Evolutionary conservation across 2,329 filamentous ascomycete species (phyloP), one percentile per base, ranked within the genome.

Genomic region (Drechslerella dactyloides): DNA sequence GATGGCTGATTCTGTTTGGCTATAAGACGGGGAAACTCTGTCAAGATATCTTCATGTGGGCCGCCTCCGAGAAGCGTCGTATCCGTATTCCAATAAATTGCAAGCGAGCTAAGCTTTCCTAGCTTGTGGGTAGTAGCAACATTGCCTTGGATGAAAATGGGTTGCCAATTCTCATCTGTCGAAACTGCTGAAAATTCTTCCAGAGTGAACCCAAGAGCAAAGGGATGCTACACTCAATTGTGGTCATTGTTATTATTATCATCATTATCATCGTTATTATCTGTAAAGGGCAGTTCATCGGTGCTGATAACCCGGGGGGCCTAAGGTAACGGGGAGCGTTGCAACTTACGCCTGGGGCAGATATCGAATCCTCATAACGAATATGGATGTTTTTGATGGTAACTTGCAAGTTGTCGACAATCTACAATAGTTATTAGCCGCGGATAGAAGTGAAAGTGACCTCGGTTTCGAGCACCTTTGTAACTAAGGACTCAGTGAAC

Each of bases 21-120:
- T 73, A 97, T 94, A 82, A 96, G 89, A 27, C 86, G 83, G 76
- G 87, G 89, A 78, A 97, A 90, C 74, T 86, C 89, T 24, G 85
- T 81, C 55, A 97, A 85, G 79, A 97, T 86, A 48, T 93, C 89
- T 27, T 87, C 85, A 75, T 96, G 91, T 2, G 86, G 86, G 6
- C 92, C 92, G 2, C 90, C 88, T 11, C 92, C 91, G 48, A 97
- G 84, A 2, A 99, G 84, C 24, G 89, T 84, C 0, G 92, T 87
- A 79, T 99, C 93, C 0, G 94, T 99, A 79, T 99, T 96, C 94
- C 96, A 99, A 80, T 99, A 99, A 8, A 97, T 85, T 1, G 94
- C 92, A 56, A 99, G 82, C 3, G 93, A 91, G 33, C 91, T 91
- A 15, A 99, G 84, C 1, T 89, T 96, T 4, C 93, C 94, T 51